phyloP scores from a whole-genome alignment of 169 alveolate species.

The Neospora caninum region DNA sequence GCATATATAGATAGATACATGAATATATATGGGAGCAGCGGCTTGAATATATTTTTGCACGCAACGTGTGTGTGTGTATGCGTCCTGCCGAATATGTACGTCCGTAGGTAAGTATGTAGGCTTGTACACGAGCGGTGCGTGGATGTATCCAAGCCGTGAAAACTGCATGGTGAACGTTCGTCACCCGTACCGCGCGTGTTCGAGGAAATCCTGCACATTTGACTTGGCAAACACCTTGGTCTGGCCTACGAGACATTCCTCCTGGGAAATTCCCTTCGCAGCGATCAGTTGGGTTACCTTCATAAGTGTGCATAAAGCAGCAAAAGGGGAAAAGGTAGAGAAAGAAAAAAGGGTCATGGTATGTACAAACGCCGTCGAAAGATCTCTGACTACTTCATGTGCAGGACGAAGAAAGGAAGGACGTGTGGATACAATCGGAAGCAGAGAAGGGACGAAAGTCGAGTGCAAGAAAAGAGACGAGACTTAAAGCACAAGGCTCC shows the following conservation, averaged over 20 bases:
- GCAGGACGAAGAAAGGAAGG: no score
- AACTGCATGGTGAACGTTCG: no score
- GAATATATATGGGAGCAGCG: no score
- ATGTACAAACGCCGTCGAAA: not conserved
- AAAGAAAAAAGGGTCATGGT: no score
- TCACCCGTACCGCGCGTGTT: constrained; percentile 18
- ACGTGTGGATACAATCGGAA: no score
- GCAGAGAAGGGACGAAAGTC: no score
- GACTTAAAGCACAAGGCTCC: no score
- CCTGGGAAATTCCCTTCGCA: not conserved
- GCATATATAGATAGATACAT: not conserved
- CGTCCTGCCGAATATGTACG: not conserved
- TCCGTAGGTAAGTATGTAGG: not conserved
- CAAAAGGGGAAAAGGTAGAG: not conserved
- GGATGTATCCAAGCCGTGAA: no score
- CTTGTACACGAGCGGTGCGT: not conserved
- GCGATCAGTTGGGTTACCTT: not conserved
- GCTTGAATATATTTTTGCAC: no score
- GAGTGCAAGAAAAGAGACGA: no score
- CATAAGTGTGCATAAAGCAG: not conserved
- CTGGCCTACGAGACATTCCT: constrained; percentile 27
- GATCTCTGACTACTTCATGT: no score
- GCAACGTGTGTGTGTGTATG: not conserved
- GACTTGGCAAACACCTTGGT: constrained; percentile 43
- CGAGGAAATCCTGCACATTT: constrained; percentile 7